Percentiles rank a stretch among this genome's conserved stretches.
phyloP scores from a whole-genome alignment of 768 basidiomycete species.

The Boletellus ananiceps region DNA sequence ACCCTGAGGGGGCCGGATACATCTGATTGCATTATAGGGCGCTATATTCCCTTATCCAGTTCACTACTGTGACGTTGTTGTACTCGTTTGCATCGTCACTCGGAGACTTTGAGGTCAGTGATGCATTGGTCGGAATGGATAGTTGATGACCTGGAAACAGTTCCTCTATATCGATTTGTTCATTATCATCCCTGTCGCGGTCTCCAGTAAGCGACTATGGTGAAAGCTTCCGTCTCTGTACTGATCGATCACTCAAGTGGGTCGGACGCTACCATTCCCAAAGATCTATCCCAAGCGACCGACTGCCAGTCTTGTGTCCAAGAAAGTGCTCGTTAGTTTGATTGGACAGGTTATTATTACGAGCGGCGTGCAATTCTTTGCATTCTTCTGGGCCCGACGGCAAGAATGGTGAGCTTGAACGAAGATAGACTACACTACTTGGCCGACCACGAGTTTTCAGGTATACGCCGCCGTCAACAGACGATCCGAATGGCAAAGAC shows the following conservation, averaged over 20 bases:
- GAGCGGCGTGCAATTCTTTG: conserved; percentile 76
- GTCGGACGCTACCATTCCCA: conserved; percentile 85
- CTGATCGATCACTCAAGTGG: conserved; percentile 57
- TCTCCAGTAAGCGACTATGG: conserved; percentile 68
- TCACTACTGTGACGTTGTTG: conserved; percentile 92
- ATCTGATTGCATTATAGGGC: conserved; percentile 57
- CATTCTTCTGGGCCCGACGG: conserved; percentile 80
- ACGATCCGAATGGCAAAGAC: conserved; percentile 45
- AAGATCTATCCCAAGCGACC: conserved; percentile 86
- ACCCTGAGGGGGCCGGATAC: not conserved
- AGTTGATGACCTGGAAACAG: conserved; percentile 34
- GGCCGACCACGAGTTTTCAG: conserved; percentile 34
- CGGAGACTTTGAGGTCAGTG: conserved; percentile 88
- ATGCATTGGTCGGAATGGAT: not conserved
- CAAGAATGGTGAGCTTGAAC: conserved; percentile 66
- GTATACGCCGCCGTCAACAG: conserved; percentile 68
- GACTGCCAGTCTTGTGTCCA: conserved; percentile 92
- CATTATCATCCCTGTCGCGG: conserved; percentile 95
- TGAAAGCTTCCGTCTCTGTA: not conserved
- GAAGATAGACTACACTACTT: not conserved
- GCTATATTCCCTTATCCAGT: conserved; percentile 96
- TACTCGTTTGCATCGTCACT: conserved; percentile 96
- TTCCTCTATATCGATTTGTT: conserved; percentile 98
- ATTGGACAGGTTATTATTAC: conserved; percentile 90
- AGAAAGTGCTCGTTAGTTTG: conserved; percentile 90